Conservation (phyloP, 352 stramenopile genomes). For the Globisporangium camurandrum region DNA sequence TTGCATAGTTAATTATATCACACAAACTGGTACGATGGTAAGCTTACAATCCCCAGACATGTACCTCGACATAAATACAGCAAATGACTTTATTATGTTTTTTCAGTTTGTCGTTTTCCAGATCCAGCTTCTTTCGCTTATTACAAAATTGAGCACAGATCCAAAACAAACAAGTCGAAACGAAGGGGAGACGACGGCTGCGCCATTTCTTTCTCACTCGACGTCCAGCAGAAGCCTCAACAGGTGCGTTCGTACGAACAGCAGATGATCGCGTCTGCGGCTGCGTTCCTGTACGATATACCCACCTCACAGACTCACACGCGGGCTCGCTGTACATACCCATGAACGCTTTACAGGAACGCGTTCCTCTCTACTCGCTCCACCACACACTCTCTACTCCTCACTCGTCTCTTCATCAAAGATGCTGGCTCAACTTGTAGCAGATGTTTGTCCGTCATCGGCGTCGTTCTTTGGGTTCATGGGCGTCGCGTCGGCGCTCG, state of each 20-base stretch:
- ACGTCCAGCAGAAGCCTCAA: not conserved
- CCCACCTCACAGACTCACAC: too few species aligned
- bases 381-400: not conserved
- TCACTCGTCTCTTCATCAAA: not conserved
- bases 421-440: slow-evolving; percentile 52
- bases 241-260: not conserved
- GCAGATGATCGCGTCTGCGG: not conserved
- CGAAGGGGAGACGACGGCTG: not conserved
- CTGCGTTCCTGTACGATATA: not conserved
- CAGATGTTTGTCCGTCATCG: slow-evolving; percentile 96
- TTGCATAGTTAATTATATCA: too few species aligned
- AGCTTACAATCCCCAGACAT: too few species aligned
- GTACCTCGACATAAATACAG: not conserved
- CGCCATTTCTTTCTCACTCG: not conserved
- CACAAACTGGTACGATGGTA: too few species aligned
- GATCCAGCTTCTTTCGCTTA: not conserved
- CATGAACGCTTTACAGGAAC: too few species aligned
- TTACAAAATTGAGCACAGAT: not conserved
- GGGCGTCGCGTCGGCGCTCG: slow-evolving; percentile 93
- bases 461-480: slow-evolving; percentile 99
- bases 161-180: too few species aligned
- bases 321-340: too few species aligned
- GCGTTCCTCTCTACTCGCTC: too few species aligned
- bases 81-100: not conserved
- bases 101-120: not conserved